Conservation (phyloP, 495 filamentous ascomycete species). For the Aspergillus saccharolyticus region DNA sequence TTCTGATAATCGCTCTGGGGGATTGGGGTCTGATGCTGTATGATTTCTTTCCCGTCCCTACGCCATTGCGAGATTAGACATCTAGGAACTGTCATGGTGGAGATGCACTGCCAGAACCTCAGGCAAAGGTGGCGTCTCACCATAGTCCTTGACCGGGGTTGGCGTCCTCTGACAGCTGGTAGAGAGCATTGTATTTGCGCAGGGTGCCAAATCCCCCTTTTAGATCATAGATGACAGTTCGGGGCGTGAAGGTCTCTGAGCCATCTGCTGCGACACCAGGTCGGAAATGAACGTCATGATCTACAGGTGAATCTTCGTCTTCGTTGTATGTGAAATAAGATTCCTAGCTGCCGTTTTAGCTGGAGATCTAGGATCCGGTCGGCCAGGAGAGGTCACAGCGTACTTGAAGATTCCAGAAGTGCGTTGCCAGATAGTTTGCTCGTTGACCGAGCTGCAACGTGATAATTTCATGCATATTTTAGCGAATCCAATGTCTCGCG, state of each 20-base stretch:
- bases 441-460: constrained; percentile 90
- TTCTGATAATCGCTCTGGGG: constrained; percentile 67
- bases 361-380: neutral
- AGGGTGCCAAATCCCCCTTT: constrained; percentile 90
- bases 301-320: constrained; percentile 61
- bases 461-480: constrained; percentile 92
- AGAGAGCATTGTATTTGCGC: constrained; percentile 81
- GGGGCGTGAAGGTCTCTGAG: constrained; percentile 85
- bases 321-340: constrained; percentile 92
- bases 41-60: constrained; percentile 65
- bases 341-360: constrained; percentile 49
- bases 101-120: neutral
- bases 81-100: neutral
- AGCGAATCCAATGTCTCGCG: too few species aligned
- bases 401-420: constrained; percentile 97
- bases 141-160: constrained; percentile 51
- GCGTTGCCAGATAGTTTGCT: constrained; percentile 91
- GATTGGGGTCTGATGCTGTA: constrained; percentile 64
- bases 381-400: neutral
- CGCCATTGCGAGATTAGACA: neutral
- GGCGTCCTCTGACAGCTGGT: constrained; percentile 60
- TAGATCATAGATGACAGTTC: constrained; percentile 90
- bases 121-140: constrained; percentile 32
- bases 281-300: constrained; percentile 92
- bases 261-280: constrained; percentile 74